A percentile compares a stretch with the other conserved stretches of the same genome.
Conservation (phyloP, 1,284 basidiomycete species). For the Apiotrichum gamsii region DNA sequence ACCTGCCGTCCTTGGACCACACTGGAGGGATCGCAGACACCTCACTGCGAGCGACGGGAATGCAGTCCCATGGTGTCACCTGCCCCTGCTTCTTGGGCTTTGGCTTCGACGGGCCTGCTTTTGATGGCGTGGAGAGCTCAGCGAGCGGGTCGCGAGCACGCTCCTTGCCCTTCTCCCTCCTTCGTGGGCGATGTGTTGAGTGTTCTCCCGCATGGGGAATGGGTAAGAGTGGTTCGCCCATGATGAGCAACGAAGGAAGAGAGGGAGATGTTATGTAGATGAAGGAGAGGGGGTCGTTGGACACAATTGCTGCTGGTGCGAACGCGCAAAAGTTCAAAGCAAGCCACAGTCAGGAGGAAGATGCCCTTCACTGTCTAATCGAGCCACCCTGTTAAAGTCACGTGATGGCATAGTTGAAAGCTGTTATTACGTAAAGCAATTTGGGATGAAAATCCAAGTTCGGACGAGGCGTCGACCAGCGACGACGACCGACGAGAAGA, state of each 20-base stretch:
- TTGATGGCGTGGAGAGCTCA: not conserved
- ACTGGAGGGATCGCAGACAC: constrained; percentile 62
- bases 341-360: too few relatives aligned
- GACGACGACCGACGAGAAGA: too few relatives aligned
- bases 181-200: not conserved
- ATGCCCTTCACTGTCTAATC: too few relatives aligned
- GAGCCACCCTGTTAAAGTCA: too few relatives aligned
- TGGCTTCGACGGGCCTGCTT: constrained; percentile 10
- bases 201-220: constrained; percentile 5
- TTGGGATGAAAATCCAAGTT: too few relatives aligned
- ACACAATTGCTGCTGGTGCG: too few relatives aligned
- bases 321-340: too few relatives aligned
- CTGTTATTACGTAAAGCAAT: too few relatives aligned
- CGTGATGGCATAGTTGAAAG: too few relatives aligned
- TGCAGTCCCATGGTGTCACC: constrained; percentile 28
- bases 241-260: constrained; percentile 11
- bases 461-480: too few relatives aligned
- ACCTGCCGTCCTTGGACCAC: constrained; percentile 82
- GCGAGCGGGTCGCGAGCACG: constrained; percentile 11
- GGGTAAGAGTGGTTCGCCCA: constrained; percentile 15
- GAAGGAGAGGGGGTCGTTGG: too few relatives aligned
- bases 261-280: not conserved
- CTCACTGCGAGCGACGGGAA: constrained; percentile 59
- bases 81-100: not conserved
- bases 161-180: constrained; percentile 25